These are phyloP conservation scores for Vanrija sp. DNA, from an alignment of 1,284 basidiomycete genomes.

Conservation along the genomic window DNA sequence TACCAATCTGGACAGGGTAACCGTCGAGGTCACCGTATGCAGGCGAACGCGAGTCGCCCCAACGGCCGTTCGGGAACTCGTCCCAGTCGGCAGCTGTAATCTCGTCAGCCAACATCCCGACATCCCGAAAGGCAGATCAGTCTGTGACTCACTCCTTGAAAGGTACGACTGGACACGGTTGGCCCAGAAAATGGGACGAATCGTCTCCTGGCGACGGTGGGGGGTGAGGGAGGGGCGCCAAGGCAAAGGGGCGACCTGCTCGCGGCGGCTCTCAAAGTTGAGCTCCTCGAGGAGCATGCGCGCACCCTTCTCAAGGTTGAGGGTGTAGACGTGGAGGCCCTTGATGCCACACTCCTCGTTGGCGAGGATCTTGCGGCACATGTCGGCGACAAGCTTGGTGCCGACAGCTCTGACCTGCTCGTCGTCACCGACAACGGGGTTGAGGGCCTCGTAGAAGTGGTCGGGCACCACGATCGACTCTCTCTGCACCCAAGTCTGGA, in stretches of 20 bases:
- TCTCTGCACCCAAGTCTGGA: constrained; percentile 83
- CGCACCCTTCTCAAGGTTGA: constrained; percentile 95
- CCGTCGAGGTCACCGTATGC: constrained; percentile 97
- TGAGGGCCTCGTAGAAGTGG: constrained; percentile 71
- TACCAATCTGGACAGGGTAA: constrained; percentile 81
- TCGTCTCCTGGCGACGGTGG: constrained; percentile 77
- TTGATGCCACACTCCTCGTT: constrained; percentile 70
- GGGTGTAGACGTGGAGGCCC: constrained; percentile 93
- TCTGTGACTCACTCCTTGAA: constrained; percentile 55
- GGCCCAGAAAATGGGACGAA: constrained; percentile 84
- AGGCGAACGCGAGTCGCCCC: constrained; percentile 93
- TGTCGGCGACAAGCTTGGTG: constrained; percentile 79
- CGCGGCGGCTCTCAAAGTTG: constrained; percentile 74
- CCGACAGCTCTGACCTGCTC: constrained; percentile 86
- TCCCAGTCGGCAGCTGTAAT: constrained; percentile 81
- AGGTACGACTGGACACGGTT: constrained; percentile 88
- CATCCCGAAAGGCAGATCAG: background rate
- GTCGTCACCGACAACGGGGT: constrained; percentile 87
- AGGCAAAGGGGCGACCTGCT: constrained; percentile 82
- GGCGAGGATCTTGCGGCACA: constrained; percentile 76
- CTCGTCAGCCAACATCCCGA: constrained; percentile 1
- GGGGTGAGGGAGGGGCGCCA: constrained; percentile 94
- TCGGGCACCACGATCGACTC: constrained; percentile 82
- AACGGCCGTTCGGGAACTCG: constrained; percentile 98
- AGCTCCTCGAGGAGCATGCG: constrained; percentile 87